Base-by-base conservation (phyloP, 768 basidiomycete genomes). In the Lactifluus piperatus region DNA sequence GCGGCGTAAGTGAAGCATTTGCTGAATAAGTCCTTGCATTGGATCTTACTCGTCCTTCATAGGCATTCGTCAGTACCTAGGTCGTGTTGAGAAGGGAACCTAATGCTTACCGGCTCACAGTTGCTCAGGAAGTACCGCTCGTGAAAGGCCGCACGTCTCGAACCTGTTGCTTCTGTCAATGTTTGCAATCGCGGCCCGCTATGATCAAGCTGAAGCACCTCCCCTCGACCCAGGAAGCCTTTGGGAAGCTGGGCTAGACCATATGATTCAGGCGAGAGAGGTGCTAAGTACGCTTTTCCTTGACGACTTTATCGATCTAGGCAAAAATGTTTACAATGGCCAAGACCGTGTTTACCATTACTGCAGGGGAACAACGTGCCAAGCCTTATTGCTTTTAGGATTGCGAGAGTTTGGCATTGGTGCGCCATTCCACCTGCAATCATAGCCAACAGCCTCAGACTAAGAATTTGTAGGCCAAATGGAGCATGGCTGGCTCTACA, bases 321-420 rank as follows among this genome's bases (percentile, higher is more conserved):
- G 7, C 27, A 36, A 41, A n/a, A 26, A 32, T 39, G 37, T 14
- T 62, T 11, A 54, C 37, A 39, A 36, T 46, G 9, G 26, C 51
- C 7, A 65, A 89, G 81, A 81, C 53, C 76, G 81, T 64, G 76
- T 84, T 11, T 84, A 84, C 54, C 84, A 88, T 61, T 79, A 79
- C 51, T 84, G 81, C 54, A 77, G 86, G 32, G 80, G 83, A 34
- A 85, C 89, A 4, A 89, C 88, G 0, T 88, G 89, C 24, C 92
- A 94, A 68, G 80, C 91, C 1, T 70, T 94, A 14, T 75, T 94
- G 45, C 78, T 94, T 13, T 71, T 93, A 13, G 88, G 88, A 0
- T 82, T 89, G 68, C 80, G 91, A 5, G 91, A 94, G 73, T 87
- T 92, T 68, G 93, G 93, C 14, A 85, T 91, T 36, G 90, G 88